These are phyloP conservation scores for Podila minutissima DNA, from an alignment of 192 early-diverging fungal genomes.

Conservation along the genomic window DNA sequence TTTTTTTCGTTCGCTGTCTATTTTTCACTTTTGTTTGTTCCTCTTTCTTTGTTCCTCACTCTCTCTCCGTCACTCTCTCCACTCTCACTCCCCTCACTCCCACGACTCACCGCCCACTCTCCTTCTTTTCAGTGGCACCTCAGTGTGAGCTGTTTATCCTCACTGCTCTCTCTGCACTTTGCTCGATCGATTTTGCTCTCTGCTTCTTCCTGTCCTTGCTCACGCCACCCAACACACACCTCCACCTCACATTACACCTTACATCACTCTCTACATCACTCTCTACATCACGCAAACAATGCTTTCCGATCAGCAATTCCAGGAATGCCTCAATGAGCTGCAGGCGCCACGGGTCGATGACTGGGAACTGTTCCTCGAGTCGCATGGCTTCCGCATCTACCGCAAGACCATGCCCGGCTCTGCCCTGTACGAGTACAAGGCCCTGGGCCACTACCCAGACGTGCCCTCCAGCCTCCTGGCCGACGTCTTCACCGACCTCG, in stretches of 20 bases:
- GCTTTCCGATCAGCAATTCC: constrained; percentile 47
- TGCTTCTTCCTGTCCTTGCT: background rate
- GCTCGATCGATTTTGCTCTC: background rate
- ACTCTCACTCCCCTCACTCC: background rate
- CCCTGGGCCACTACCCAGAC: constrained; percentile 55
- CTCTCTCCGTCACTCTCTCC: background rate
- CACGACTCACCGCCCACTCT: too few species aligned
- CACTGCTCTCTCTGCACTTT: background rate
- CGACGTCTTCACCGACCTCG: constrained; percentile 61
- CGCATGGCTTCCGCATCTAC: constrained; percentile 53
- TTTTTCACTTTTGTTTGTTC: background rate
- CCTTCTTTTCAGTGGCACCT: too few species aligned
- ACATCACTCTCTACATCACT: background rate
- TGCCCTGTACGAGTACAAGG: constrained; percentile 59
- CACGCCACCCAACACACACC: background rate
- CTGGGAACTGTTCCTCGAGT: constrained; percentile 55
- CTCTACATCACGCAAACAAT: constrained; percentile 2
- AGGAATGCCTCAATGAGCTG: constrained; percentile 41
- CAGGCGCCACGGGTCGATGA: constrained; percentile 29
- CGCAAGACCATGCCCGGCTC: constrained; percentile 50
- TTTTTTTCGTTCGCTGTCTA: background rate
- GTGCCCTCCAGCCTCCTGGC: constrained; percentile 52
- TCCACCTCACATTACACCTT: background rate
- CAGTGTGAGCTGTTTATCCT: background rate
- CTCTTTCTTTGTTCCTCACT: background rate